Conservation (phyloP, 1,284 basidiomycete species). For the Melampsora larici-populina region DNA sequence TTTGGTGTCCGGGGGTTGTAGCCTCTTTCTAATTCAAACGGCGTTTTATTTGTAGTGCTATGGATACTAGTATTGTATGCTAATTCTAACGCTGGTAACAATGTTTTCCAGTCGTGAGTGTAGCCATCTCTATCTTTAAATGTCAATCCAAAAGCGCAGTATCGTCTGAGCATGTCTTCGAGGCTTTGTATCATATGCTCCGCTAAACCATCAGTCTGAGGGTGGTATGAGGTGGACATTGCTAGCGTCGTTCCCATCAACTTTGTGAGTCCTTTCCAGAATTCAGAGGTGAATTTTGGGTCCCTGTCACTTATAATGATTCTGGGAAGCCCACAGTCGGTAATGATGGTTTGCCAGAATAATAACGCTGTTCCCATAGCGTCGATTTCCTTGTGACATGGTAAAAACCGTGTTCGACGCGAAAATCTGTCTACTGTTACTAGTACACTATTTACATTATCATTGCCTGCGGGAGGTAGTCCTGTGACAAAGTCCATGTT, state of each 20-base stretch:
- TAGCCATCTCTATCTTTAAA: slow-evolving; percentile 20
- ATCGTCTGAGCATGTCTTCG: slow-evolving; percentile 38
- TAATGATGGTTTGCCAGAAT: slow-evolving; percentile 12
- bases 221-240: slow-evolving; percentile 59
- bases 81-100: slow-evolving; percentile 12
- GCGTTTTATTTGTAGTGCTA: neutral
- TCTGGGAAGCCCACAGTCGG: slow-evolving; percentile 53
- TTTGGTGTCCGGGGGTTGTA: neutral
- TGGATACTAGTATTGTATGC: slow-evolving; percentile 15
- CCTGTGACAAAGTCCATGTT: no score
- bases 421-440: slow-evolving; percentile 14
- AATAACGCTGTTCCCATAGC: neutral
- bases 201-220: no score
- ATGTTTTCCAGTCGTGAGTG: slow-evolving; percentile 26
- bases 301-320: no score
- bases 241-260: slow-evolving; percentile 54
- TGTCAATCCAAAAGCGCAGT: slow-evolving; percentile 14
- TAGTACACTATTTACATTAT: no score
- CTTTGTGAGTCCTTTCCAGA: slow-evolving; percentile 56
- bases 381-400: neutral
- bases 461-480: no score
- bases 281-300: slow-evolving; percentile 56
- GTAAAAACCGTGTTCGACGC: neutral
- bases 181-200: slow-evolving; percentile 49
- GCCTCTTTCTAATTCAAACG: no score